Evolutionary conservation across 2,329 filamentous ascomycete genomes (phyloP), one percentile per base, ranked within the genome.

Genomic region (Paecilomyces fulvus): DNA sequence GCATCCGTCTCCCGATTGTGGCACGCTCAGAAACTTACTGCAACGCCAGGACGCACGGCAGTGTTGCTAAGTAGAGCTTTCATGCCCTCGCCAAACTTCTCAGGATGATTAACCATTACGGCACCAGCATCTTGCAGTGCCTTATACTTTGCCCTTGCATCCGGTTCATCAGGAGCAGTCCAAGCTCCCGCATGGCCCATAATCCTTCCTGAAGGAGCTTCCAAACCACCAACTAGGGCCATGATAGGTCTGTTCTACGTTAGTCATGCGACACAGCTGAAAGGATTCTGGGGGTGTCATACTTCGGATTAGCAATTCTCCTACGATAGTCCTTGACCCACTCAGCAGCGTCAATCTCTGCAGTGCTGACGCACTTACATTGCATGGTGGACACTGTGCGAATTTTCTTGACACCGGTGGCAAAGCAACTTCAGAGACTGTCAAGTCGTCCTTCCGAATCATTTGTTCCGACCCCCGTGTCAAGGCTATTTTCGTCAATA

Each of bases 341-440:
- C 90, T 95, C 61, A 96, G 96, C 66, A 90, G 91, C 49, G 91
- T 92, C 0, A 91, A 91, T 0, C 80, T 96, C 1, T 90, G 90
- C 0, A 94, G 96, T 88, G 21, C 90, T n/a, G 91, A 96, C 69
- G 87, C 88, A 0, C 82, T 96, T 1, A 78, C 81, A 2, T 75
- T 83, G 11, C 82, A 83, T 55, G 86, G 86, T 8, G 89, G 89
- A 1, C 73, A 78, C 31, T 86, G 86, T 23, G 84, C 89, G 10
- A 96, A 96, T 65, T 95, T 96, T 70, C 79, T 96, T 55, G 91
- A 96, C 69, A 95, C 89, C 0, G 91, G 92, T 28, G 91, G 91
- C 33, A 94, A 95, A 70, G 91, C 91, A 0, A 96, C 90, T 0
- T 83, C 83, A 30, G 84, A 87, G 61, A 95, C 90, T 0, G 90